A percentile compares a stretch with the other conserved stretches of the same genome.
phyloP scores from a whole-genome alignment of 805 yeast genomes.

The Saccharomyces eubayanus region DNA sequence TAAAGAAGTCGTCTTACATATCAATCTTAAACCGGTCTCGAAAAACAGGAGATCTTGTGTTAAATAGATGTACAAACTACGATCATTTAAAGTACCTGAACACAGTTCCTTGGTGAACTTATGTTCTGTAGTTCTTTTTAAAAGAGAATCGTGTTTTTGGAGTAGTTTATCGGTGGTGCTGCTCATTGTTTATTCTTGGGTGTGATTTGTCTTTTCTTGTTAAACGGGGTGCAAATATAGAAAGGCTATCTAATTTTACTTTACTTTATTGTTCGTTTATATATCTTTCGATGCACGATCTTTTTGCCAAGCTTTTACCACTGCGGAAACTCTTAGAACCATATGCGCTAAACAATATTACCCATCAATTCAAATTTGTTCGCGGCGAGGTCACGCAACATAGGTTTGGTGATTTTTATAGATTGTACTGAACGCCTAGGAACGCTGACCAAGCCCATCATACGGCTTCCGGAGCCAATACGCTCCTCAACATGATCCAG shows the following conservation, averaged over 20 bases:
- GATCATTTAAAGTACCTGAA: conserved; percentile 37
- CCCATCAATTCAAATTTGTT: conserved; percentile 10
- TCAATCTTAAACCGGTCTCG: conserved; percentile 35
- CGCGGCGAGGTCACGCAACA: conserved; percentile 13
- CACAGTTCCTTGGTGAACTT: conserved; percentile 39
- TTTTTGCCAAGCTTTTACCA: background rate
- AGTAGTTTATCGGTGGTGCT: conserved; percentile 21
- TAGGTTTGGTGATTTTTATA: conserved; percentile 19
- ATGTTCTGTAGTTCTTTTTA: conserved; percentile 32
- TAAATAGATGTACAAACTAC: conserved; percentile 37
- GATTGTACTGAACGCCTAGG: conserved; percentile 35
- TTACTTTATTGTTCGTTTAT: background rate
- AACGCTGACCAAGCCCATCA: conserved; percentile 46
- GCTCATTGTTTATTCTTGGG: conserved; percentile 4
- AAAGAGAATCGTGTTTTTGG: conserved; percentile 18
- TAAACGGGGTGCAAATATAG: background rate
- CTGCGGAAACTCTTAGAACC: conserved; percentile 5
- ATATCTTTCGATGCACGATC: background rate
- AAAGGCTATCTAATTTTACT: background rate
- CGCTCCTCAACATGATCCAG: conserved; percentile 35
- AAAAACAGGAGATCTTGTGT: conserved; percentile 44
- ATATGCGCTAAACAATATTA: conserved; percentile 1
- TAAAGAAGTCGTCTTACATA: conserved; percentile 38
- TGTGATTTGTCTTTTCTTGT: background rate
- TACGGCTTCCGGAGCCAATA: conserved; percentile 26